Conservation (phyloP, 73 alveolate species). For the Durusdinium trenchii region DNA sequence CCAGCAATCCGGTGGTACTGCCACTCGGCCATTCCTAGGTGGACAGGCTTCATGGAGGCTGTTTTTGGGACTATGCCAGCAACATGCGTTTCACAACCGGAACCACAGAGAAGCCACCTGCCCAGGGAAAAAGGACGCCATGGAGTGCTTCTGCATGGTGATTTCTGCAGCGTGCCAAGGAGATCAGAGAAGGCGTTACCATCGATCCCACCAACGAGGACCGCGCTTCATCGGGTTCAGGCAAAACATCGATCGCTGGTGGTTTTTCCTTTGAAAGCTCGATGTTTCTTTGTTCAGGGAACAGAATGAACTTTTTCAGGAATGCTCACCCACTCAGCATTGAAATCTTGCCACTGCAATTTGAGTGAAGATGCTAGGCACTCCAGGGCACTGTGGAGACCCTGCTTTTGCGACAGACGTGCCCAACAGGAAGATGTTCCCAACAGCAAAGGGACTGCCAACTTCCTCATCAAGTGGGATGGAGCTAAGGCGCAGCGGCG, state of each 20-base stretch:
- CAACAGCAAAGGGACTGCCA: slow-evolving; percentile 92
- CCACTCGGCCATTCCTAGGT: neutral
- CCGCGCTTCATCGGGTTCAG: neutral
- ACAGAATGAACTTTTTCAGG: neutral
- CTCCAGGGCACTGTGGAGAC: no score
- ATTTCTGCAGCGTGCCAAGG: neutral
- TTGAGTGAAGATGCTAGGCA: neutral
- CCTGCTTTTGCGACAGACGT: neutral
- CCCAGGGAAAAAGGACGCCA: no score
- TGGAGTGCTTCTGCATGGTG: no score
- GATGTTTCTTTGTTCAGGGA: neutral
- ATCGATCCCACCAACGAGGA: slow-evolving; percentile 92
- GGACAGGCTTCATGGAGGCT: no score
- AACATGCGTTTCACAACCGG: no score
- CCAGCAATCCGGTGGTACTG: slow-evolving; percentile 91
- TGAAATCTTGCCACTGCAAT: neutral
- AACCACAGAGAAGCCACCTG: no score
- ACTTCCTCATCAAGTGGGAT: slow-evolving; percentile 87
- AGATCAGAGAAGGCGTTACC: slow-evolving; percentile 74
- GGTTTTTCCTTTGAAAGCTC: neutral
- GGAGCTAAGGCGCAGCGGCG: slow-evolving; percentile 69
- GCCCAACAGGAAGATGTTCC: slow-evolving; percentile 67
- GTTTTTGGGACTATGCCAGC: no score
- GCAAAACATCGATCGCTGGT: neutral
- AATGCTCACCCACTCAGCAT: neutral